Base-by-base conservation (phyloP, 2,329 filamentous ascomycete genomes). In the Aspergillus clavatus region DNA sequence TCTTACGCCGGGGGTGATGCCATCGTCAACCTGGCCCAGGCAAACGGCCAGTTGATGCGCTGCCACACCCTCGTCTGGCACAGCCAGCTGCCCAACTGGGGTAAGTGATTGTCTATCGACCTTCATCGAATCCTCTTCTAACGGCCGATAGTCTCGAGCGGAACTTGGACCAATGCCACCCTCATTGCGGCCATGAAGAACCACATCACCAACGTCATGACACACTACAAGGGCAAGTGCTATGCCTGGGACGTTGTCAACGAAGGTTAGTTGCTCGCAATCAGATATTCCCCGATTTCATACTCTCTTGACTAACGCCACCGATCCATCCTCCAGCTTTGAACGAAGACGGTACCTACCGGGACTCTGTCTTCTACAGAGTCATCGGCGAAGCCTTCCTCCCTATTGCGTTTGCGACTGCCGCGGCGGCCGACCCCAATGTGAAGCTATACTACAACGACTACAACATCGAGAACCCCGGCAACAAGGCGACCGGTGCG, bases 21-120 rank as follows among this genome's bases (percentile, higher is more conserved):
- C 23, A 66, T 76, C 49, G 63, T 70, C 11, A 54, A 67, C 26
- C 58, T 72, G 14, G 68, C 67, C 4, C 59, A 66, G 38, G 52
- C 58, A 11, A 70, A 71, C 26, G 64, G 63, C 18, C 69, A 76
- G 51, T 58, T 79, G 21, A 57, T 85, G 41, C 72, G 84, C 44
- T 86, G 84, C 62, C 84, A 87, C 59, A 82, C 74, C 41, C 67
- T 77, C 38, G 66, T 78, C 26, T 79, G 75, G 77, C 57, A 70
- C 42, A 61, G 54, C 18, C 69, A 72, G 47, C 53, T 72, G 3
- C 75, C 79, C 0, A 67, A 66, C 23, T 82, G 77, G 76, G 83
- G 87, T 41, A 72, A 65, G 44, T 29, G 21, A 18, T 5, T 6
- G 4, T 2, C 66, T 70, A n/a, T n/a, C 3, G 3, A 7, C n/a